phyloP scores from a whole-genome alignment of 2,329 filamentous ascomycete genomes.

The Talaromyces pinophilus region DNA sequence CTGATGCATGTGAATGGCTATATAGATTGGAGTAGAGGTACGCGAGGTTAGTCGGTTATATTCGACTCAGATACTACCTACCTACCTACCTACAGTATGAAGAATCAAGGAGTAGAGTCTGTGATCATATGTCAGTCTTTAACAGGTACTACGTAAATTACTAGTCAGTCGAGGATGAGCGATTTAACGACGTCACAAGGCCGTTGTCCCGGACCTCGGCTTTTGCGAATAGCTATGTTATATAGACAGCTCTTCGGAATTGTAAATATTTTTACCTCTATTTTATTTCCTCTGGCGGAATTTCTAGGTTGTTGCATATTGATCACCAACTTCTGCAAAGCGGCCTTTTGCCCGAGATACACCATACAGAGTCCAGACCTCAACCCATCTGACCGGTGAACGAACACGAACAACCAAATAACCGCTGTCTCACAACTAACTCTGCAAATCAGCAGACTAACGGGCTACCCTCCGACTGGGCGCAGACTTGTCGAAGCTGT shows the following conservation, averaged over 20 bases:
- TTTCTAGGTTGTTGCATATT: not conserved
- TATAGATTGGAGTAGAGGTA: not conserved
- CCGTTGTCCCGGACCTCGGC: not conserved
- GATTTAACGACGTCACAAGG: conserved; percentile 3
- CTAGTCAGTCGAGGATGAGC: not conserved
- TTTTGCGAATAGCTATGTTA: not conserved
- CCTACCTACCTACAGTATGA: not conserved
- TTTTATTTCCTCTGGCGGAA: not conserved
- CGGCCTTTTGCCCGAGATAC: not conserved
- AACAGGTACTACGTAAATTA: not conserved
- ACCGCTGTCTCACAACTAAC: not conserved
- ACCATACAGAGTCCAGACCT: not conserved
- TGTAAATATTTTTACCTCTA: not conserved
- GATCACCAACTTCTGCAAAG: not conserved
- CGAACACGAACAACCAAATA: not conserved
- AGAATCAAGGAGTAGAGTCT: not conserved
- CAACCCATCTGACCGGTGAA: not conserved
- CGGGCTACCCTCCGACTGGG: not conserved
- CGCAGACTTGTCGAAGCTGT: not conserved
- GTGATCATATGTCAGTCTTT: not conserved
- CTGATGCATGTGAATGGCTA: not conserved
- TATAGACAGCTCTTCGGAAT: not conserved
- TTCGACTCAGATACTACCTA: not conserved
- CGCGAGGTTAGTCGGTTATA: not conserved
- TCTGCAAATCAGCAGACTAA: conserved; percentile 3